Base-by-base conservation (phyloP, 805 yeast species). In the Kuraishia capsulata region DNA sequence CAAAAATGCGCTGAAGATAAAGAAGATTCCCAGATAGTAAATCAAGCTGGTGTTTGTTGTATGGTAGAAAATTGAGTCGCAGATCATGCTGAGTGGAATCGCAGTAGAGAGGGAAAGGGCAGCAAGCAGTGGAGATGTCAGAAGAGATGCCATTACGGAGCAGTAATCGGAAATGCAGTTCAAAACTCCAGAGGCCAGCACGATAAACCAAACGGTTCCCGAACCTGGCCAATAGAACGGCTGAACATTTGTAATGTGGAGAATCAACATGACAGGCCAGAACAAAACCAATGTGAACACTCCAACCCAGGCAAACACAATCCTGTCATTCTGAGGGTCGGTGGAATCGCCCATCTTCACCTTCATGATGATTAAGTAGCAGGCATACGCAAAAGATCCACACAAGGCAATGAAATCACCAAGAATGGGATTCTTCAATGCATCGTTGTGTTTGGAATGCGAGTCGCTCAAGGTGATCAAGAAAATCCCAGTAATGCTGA, bases 91-190 rank as follows among this genome's bases (percentile, higher is more conserved):
- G 19, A 73, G 57, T 3, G 80, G 80, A 26, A 73, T 71, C 1
- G 71, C 67, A 0, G 74, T 62, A 1, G 78, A 70, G 26, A 73
- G 52, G 3, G 77, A 70, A 29, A 73, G 55, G 3, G 77, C 62
- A 2, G 75, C 66, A 13, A 72, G 64, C 40, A 73, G 59, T 1
- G 80, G 80, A 35, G 76, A 70, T 1, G 78, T 73, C 30, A 72
- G 56, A 17, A 73, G 50, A 58, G 71, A 62, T 5, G 78, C 76
- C 11, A 71, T 47, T n/a, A 72, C 63, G 1, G 73, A 67, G 25
- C 62, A 59, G 43, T 65, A 73, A 45, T 73, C 80, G 0, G 77
- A 71, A 5, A 69, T 48, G 16, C 68, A 66, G 8, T 72, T 65
- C 28, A 70, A 59, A 3, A 70, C 45, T 0, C 76, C 73, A 41